Base-by-base conservation (phyloP, 2,329 filamentous ascomycete species). In the Botrytis galanthina region DNA sequence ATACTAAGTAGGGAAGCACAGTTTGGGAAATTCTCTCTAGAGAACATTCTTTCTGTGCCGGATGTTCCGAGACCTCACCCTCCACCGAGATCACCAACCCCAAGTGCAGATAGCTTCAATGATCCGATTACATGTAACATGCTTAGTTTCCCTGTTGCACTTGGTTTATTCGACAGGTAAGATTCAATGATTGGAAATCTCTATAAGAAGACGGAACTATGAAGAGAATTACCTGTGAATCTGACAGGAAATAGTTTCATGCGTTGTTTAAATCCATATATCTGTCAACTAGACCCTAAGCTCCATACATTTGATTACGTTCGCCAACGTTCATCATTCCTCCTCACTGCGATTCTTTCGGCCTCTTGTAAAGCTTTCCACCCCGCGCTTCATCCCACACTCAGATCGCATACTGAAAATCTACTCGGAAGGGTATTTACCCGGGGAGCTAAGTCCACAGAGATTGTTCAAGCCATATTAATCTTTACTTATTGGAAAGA, bases 401-500 rank as follows among this genome's bases (percentile, higher is more conserved):
- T 82, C 4, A 76, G 77, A 29, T 75, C 77, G 2, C 81, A 81
- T 72, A 76, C 80, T 22, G 82, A 84, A 62, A 75, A 76, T 32
- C 73, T 82, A 5, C 77, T 82, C 14, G 74, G 77, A 10, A 75
- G 81, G 14, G 77, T 75, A 18, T 82, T 84, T 59, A 75, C 78
- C 4, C 75, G 76, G 3, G 83, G 82, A 26, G 75, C 73, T 1
- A 84, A 84, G 63, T 84, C 83, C 0, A 77, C 79, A 2, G 83
- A 84, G 69, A 80, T 80, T 10, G 81, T 82, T 1, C 83, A 84
- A 73, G 83, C 81, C 0, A 81, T 84, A 14, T 76, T 83, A n/a
- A 75, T 83, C 14, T 73, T 82, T 9, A 84, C 83, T 2, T 83
- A 83, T 74, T 84, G 83, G 82, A 84, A 84, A 75, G 82, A 84